Evolutionary conservation across 129 eudicot species (phyloP), one percentile per base, ranked within the genome.

Genomic region (Centaurea solstitialis): DNA sequence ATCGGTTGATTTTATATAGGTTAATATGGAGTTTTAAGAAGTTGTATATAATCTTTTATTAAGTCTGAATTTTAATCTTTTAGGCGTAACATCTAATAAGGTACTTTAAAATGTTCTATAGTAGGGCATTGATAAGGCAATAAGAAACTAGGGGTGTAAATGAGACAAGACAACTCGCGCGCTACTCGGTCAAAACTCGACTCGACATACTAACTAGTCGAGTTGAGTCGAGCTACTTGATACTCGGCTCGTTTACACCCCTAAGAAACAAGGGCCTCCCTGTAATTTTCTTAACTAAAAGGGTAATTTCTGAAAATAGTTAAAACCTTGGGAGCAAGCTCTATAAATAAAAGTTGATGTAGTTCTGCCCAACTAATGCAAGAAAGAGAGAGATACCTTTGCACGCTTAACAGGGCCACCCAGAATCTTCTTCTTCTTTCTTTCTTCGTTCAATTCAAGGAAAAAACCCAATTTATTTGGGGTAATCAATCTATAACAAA

Each of bases 401-500:
- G 78, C 78, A 80, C 84, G 73, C 72, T 40, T 39, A 45, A 62
- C 78, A 61, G 18, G 73, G 26, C 84, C n/a, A n/a, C n/a, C 78
- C 30, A 8, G 78, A 72, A 72, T 72, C 84, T 80, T 26, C 30
- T 2, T 26, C 30, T 26, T 26, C 30, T 26, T n/a, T 72, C 45
- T 50, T 39, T 45, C 68, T 68, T 79, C 83, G 41, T 64, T 80
- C 21, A 40, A 33, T 80, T 28, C 73, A 30, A 71, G 62, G 73
- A 26, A 26, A 72, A 80, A 37, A 13, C 68, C 82, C 45, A 22
- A 57, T 57, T 80, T 23, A 23, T 72, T 72, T 38, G 74, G 83
- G 78, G 15, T 22, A 72, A 72, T n/a, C n/a, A n/a, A n/a, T 7
- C 17, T 24, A 26, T 26, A 26, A 26, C 39, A 45, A 79, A n/a